Conservation (phyloP, 2,329 filamentous ascomycete species). For the Alternaria sp. region DNA sequence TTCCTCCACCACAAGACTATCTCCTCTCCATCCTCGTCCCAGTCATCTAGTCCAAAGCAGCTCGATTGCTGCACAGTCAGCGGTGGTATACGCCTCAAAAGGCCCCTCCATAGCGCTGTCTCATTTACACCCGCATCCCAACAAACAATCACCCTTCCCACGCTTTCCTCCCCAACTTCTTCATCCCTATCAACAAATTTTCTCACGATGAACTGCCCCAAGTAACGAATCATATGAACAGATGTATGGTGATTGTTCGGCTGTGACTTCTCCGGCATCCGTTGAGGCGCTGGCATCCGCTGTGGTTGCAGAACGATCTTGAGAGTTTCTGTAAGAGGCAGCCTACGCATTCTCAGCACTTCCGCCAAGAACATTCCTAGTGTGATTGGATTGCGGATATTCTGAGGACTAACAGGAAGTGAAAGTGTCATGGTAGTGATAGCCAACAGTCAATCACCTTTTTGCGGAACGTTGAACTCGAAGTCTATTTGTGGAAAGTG, state of each 20-base stretch:
- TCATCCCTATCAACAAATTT: neutral
- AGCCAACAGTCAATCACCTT: neutral
- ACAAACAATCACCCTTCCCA: neutral
- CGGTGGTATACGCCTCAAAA: neutral
- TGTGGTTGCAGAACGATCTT: neutral
- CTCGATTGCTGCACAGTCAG: neutral
- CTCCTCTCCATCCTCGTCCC: neutral
- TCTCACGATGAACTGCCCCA: neutral
- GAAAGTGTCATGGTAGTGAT: neutral
- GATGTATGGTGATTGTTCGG: neutral
- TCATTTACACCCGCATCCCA: neutral
- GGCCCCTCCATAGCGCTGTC: neutral
- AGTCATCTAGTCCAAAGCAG: neutral
- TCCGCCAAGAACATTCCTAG: neutral
- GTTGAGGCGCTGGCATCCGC: neutral
- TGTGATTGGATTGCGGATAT: neutral
- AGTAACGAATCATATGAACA: neutral
- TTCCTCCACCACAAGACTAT: neutral
- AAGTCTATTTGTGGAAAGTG: neutral
- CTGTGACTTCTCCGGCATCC: neutral
- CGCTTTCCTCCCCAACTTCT: neutral
- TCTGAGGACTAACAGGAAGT: neutral
- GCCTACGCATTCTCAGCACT: neutral
- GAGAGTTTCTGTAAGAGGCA: neutral
- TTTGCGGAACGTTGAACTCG: neutral